Evolutionary conservation across 2,329 filamentous ascomycete species (phyloP).

Genomic region (Neofusicoccum sp.): DNA sequence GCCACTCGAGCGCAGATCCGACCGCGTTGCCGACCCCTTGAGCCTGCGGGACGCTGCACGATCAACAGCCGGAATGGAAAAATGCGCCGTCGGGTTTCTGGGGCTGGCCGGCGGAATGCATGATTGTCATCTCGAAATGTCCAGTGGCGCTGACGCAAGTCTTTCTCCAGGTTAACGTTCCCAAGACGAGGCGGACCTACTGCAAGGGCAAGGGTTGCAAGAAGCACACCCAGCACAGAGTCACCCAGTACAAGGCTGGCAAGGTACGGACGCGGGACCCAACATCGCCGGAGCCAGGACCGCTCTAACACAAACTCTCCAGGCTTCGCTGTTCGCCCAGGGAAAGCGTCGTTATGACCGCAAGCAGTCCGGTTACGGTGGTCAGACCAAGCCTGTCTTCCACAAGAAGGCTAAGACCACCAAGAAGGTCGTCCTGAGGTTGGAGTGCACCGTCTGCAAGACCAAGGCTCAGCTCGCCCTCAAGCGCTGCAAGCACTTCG

Average conservation of each 20-base stretch:
- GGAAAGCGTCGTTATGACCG: constrained; percentile 94
- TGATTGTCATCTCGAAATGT: neutral
- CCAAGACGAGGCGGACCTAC: constrained; percentile 96
- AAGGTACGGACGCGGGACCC: constrained; percentile 60
- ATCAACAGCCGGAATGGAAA: neutral
- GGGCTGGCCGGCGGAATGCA: neutral
- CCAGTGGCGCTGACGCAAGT: neutral
- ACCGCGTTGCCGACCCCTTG: neutral
- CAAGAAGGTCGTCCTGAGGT: constrained; percentile 98
- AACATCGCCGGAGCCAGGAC: neutral
- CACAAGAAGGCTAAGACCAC: constrained; percentile 99
- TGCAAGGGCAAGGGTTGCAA: constrained; percentile 95
- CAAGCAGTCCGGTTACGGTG: constrained; percentile 99
- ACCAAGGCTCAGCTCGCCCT: constrained; percentile 95
- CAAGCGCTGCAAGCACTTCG: constrained; percentile 99
- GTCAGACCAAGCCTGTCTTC: constrained; percentile 99
- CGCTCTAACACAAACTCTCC: constrained; percentile 20
- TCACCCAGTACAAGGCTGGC: constrained; percentile 95
- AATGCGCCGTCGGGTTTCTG: neutral
- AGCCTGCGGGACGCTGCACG: neutral
- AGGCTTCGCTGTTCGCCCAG: constrained; percentile 93
- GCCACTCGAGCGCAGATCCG: neutral
- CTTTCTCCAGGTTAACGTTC: constrained; percentile 80
- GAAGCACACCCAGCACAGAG: constrained; percentile 76
- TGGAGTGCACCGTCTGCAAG: constrained; percentile 98